A percentile compares a stretch with the other conserved stretches of the same genome.
phyloP scores from a whole-genome alignment of 2,329 filamentous ascomycete species.

The Beauveria caledonica region DNA sequence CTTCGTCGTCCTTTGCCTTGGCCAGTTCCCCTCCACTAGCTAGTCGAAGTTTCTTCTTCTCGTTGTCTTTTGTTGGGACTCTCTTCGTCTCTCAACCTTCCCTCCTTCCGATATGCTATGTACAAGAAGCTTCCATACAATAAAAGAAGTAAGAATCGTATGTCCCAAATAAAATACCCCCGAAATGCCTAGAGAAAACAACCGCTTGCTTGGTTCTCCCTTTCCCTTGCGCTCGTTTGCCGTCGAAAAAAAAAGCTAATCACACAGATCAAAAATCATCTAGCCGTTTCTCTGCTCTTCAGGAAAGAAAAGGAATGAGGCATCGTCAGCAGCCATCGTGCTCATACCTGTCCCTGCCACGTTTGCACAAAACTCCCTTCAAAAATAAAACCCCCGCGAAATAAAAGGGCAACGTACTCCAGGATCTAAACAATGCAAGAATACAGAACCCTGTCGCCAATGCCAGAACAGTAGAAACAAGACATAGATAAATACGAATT shows the following conservation, averaged over 20 bases:
- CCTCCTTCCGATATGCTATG: too few species aligned
- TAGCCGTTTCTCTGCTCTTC: neutral
- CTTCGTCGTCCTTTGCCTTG: neutral
- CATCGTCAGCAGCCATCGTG: neutral
- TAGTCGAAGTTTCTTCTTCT: neutral
- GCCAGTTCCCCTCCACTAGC: too few species aligned
- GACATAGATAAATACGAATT: neutral
- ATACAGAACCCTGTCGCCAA: neutral
- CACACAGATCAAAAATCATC: neutral
- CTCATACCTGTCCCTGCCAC: neutral
- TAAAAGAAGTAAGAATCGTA: neutral
- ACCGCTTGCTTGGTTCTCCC: neutral
- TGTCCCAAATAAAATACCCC: neutral
- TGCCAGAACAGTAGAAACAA: neutral
- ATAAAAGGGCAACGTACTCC: neutral
- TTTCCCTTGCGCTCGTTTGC: neutral
- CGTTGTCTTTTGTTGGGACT: too few species aligned
- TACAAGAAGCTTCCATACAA: too few species aligned
- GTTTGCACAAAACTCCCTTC: neutral
- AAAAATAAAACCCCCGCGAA: neutral
- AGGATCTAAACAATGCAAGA: neutral
- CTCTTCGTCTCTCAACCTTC: too few species aligned
- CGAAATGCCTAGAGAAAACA: neutral
- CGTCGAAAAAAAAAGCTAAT: neutral
- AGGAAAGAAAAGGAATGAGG: neutral